Percentiles rank a stretch among this genome's conserved stretches.
These are phyloP conservation scores for Leishmania mexicana DNA, from an alignment of 208 protist species.

Conservation along the genomic window DNA sequence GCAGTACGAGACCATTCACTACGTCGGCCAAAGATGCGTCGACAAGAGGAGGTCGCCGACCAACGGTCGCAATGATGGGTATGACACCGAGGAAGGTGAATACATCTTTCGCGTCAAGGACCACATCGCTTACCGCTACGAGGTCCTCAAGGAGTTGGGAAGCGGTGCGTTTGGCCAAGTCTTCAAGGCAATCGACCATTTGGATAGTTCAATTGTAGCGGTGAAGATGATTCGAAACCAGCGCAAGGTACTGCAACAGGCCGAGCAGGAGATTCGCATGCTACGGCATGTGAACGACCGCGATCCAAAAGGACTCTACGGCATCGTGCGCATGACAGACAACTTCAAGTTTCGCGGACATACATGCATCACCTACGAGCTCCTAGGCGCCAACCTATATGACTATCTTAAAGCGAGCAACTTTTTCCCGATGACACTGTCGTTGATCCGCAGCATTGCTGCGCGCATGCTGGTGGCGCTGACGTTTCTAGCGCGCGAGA, in stretches of 20 bases:
- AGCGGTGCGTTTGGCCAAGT: conserved; percentile 91
- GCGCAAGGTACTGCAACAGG: conserved; percentile 64
- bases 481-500: conserved; percentile 75
- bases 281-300: conserved; percentile 64
- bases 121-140: conserved; percentile 94
- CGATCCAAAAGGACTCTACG: conserved; percentile 67
- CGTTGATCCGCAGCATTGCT: conserved; percentile 63
- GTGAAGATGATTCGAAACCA: conserved; percentile 87
- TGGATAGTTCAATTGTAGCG: conserved; percentile 45
- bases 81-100: conserved; percentile 94
- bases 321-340: conserved; percentile 76
- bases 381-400: conserved; percentile 76
- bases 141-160: conserved; percentile 73
- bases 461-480: conserved; percentile 74
- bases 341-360: conserved; percentile 75
- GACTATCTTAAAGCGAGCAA: conserved; percentile 72
- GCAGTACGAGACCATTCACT: conserved; percentile 56
- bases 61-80: conserved; percentile 80
- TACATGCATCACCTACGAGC: conserved; percentile 80
- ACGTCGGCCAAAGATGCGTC: conserved; percentile 65
- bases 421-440: conserved; percentile 84
- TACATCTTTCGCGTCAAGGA: conserved; percentile 90
- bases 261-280: conserved; percentile 81
- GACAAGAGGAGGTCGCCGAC: conserved; percentile 65
- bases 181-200: conserved; percentile 75